Percentiles rank a stretch among this genome's conserved stretches.
Evolutionary conservation across 2,329 filamentous ascomycete species (phyloP).

Genomic region (Diaporthe sp.): DNA sequence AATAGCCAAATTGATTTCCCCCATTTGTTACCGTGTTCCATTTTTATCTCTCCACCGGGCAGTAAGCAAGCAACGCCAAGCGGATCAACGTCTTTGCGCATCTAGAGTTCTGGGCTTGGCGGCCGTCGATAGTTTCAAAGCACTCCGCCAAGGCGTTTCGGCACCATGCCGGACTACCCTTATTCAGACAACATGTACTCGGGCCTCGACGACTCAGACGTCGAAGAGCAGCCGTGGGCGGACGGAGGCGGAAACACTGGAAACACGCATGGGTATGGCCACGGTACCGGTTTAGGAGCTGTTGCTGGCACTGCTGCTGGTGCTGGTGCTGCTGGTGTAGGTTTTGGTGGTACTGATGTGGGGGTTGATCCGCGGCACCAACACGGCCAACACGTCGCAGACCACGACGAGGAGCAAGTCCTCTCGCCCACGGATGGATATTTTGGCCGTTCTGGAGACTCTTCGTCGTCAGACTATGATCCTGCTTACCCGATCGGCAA

Average conservation of each 20-base stretch:
- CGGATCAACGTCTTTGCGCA: slow-evolving; percentile 25
- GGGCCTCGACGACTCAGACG: slow-evolving; percentile 47
- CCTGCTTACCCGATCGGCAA: slow-evolving; percentile 44
- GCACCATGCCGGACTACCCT: slow-evolving; percentile 58
- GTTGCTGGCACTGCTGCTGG: not conserved
- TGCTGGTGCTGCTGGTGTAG: not conserved
- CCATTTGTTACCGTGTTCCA: slow-evolving; percentile 11
- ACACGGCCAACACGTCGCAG: slow-evolving; percentile 23
- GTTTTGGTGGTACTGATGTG: not conserved
- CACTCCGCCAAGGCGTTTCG: slow-evolving; percentile 43
- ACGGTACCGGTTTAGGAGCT: slow-evolving; percentile 5
- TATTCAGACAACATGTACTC: slow-evolving; percentile 65
- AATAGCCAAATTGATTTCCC: not conserved
- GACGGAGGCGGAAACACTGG: slow-evolving; percentile 35
- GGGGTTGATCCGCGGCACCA: slow-evolving; percentile 5
- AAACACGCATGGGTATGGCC: slow-evolving; percentile 23
- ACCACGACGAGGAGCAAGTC: slow-evolving; percentile 46
- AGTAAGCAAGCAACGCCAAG: slow-evolving; percentile 38
- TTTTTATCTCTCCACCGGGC: slow-evolving; percentile 19
- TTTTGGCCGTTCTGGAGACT: slow-evolving; percentile 54
- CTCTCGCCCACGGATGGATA: slow-evolving; percentile 68
- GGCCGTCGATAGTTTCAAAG: slow-evolving; percentile 42
- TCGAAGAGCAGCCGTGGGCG: slow-evolving; percentile 42
- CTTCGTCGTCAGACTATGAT: slow-evolving; percentile 25
- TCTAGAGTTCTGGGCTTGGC: slow-evolving; percentile 1